Percentiles rank a stretch among this genome's conserved stretches.
Evolutionary conservation across 2,329 filamentous ascomycete species (phyloP).

Genomic region (Ophiocordyceps sinensis): DNA sequence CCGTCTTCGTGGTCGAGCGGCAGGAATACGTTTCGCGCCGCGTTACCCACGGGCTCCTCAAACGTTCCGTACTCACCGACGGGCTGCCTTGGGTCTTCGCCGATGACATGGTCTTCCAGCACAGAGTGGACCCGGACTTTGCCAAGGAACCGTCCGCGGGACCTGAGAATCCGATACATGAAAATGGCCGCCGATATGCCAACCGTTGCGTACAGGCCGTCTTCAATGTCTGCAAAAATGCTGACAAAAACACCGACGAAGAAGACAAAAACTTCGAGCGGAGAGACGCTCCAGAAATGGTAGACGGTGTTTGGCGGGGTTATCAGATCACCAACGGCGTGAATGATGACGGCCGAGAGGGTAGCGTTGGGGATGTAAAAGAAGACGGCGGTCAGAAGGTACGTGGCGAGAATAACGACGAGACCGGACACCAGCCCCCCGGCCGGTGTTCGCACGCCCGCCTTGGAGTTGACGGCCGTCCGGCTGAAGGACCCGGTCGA

Average conservation of each 20-base stretch:
- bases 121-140: constrained; percentile 56
- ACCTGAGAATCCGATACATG: constrained; percentile 70
- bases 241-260: constrained; percentile 86
- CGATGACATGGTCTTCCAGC: constrained; percentile 57
- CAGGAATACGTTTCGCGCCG: constrained; percentile 66
- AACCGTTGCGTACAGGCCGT: constrained; percentile 83
- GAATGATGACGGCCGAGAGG: constrained; percentile 82
- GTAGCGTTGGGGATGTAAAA: constrained; percentile 80
- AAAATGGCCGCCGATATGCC: constrained; percentile 62
- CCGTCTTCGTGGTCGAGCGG: constrained; percentile 81
- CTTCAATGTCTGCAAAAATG: constrained; percentile 76
- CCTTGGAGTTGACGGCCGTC: constrained; percentile 94
- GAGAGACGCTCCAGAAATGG: constrained; percentile 89
- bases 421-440: constrained; percentile 78
- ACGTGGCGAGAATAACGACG: constrained; percentile 80
- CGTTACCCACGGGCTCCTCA: constrained; percentile 26
- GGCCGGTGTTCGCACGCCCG: constrained; percentile 81
- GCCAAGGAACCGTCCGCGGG: constrained; percentile 72
- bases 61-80: constrained; percentile 44
- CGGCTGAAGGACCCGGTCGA: constrained; percentile 92
- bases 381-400: constrained; percentile 76
- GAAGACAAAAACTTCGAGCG: constrained; percentile 82
- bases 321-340: constrained; percentile 85
- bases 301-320: constrained; percentile 84
- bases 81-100: constrained; percentile 36